A percentile compares a stretch with the other conserved stretches of the same genome.
phyloP scores from a whole-genome alignment of 1,139 yeast species.

The Geotrichum europaeum region DNA sequence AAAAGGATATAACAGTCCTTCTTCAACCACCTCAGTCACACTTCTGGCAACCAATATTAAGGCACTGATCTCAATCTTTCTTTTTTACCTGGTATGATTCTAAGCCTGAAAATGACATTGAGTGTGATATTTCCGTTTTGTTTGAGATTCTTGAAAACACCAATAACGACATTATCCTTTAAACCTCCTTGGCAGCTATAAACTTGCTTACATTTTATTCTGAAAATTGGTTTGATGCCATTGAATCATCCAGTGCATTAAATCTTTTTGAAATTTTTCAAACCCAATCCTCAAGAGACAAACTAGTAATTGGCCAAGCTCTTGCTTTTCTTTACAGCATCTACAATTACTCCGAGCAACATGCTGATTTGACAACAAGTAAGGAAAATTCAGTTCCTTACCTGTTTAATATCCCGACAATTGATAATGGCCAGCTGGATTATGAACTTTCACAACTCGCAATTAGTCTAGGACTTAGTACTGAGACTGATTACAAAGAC shows the following conservation, averaged over 20 bases:
- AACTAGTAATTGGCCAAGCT: neutral
- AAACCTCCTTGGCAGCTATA: neutral
- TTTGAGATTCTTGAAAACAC: neutral
- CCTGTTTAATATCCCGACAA: neutral
- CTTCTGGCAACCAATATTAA: neutral
- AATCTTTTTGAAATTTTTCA: neutral
- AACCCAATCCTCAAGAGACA: neutral
- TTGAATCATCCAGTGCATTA: neutral
- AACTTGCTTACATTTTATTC: neutral
- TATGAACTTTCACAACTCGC: neutral
- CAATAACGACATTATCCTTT: neutral
- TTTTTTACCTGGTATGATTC: neutral
- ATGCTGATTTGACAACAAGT: neutral
- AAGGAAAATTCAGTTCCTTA: neutral
- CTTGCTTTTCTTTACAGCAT: neutral
- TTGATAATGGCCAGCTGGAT: neutral
- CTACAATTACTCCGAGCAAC: neutral
- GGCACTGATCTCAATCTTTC: neutral
- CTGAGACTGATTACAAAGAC: neutral
- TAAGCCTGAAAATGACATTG: neutral
- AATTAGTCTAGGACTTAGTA: neutral
- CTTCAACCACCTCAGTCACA: neutral
- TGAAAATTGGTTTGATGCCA: neutral
- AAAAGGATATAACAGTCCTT: neutral
- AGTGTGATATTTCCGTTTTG: neutral